Base-by-base conservation (phyloP, 495 filamentous ascomycete species). In the Penicillium lividum region DNA sequence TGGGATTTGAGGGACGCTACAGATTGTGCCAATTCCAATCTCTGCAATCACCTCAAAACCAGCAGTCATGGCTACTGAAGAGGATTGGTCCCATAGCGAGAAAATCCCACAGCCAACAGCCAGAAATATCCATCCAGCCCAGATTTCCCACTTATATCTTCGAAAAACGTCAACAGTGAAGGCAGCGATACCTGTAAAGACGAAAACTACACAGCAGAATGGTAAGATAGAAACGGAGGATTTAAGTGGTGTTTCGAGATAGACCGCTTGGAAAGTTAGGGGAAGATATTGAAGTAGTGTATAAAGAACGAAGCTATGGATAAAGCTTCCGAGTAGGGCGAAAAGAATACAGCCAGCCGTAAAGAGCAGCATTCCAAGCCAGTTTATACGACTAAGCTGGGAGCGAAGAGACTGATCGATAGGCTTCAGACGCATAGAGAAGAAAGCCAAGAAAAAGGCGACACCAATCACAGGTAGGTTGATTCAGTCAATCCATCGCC, bases 401-500 rank as follows among this genome's bases (percentile, higher is more conserved):
- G 65, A 33, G 16, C 46, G 6, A 0, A 77, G n/a, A 1, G 59
- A 48, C 8, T 62, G 60, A 7, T 60, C 50, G 4, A 62, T 25
- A 6, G 48, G 22, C 11, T 77, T 68, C 31, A 75, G 58, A 22
- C 70, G 59, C 11, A 82, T 73, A 42, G 84, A 75, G 57, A 82
- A 60, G 53, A 84, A 72, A 30, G 86, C 11, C 47, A 82, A 80
- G 30, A 80, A 66, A 0, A 80, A 74, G 0, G 74, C 68, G 18
- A 78, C 54, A 5, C 65, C 85, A 38, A 77, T 77, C n/a, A 87
- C 71, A 16, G 78, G 67, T 15, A 89, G 69, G 64, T 89, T 90
- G 64, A 90, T 81, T 69, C 84, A 90, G 65, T 89, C 89, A 53
- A 84, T 81, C 85, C 84, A 86, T 33, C 82, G 52, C 82, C 82